These are phyloP conservation scores for Aspergillus caelatus DNA, from an alignment of 2,329 filamentous ascomycete genomes.

Conservation along the genomic window DNA sequence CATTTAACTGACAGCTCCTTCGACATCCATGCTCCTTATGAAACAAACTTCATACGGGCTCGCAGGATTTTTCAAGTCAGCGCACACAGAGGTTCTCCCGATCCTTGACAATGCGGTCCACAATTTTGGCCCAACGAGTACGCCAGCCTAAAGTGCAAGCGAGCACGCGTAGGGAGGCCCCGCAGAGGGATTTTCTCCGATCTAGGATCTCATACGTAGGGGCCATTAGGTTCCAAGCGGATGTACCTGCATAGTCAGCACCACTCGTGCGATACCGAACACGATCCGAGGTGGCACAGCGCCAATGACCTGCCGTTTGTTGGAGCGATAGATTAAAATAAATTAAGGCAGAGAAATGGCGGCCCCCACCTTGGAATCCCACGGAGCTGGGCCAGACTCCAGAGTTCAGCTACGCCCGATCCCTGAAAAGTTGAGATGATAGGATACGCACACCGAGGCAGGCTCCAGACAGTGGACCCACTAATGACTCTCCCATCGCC, in stretches of 20 bases:
- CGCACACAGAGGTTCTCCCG: background rate
- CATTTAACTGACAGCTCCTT: background rate
- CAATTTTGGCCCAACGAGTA: background rate
- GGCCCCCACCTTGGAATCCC: background rate
- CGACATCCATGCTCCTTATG: background rate
- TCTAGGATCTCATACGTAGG: background rate
- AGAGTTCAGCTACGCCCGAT: conserved; percentile 6
- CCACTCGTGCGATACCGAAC: background rate
- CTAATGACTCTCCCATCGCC: background rate
- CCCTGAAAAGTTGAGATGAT: background rate
- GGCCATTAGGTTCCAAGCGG: background rate
- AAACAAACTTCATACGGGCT: background rate
- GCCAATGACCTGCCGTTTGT: background rate
- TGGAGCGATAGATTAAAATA: conserved; percentile 1
- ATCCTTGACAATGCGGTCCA: background rate
- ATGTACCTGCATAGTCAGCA: conserved; percentile 1
- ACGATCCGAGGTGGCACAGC: conserved; percentile 1
- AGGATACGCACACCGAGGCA: background rate
- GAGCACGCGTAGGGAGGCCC: conserved; percentile 1
- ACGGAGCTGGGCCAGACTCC: background rate
- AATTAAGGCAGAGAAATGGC: background rate
- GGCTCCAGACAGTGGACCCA: background rate
- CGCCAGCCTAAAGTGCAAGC: background rate
- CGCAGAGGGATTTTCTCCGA: background rate
- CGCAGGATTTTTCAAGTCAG: background rate